phyloP scores from a whole-genome alignment of 2,329 filamentous ascomycete species.

The Fusarium pilosicola region DNA sequence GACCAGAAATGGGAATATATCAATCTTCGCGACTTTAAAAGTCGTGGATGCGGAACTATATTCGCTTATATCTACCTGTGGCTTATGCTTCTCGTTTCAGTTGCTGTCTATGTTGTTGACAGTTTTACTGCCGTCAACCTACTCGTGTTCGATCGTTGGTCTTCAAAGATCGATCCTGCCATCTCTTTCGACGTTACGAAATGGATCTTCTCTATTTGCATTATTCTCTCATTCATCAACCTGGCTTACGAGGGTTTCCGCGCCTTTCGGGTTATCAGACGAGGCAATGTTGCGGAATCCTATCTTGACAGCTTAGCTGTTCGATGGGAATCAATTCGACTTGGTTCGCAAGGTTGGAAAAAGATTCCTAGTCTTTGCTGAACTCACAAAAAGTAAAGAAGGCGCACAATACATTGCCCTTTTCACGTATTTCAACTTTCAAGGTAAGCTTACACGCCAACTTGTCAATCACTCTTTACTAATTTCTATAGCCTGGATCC shows the following conservation, averaged over 20 bases:
- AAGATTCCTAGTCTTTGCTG: slow-evolving; percentile 91
- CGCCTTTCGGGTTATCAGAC: slow-evolving; percentile 81
- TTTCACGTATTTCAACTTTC: slow-evolving; percentile 86
- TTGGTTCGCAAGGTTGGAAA: slow-evolving; percentile 82
- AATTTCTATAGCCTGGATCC: slow-evolving; percentile 75
- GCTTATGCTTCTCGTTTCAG: slow-evolving; percentile 79
- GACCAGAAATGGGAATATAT: slow-evolving; percentile 98
- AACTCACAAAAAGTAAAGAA: slow-evolving; percentile 90
- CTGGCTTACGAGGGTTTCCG: slow-evolving; percentile 82
- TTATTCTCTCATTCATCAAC: slow-evolving; percentile 89
- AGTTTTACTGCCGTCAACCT: slow-evolving; percentile 94
- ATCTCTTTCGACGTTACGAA: slow-evolving; percentile 83
- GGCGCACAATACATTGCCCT: slow-evolving; percentile 89
- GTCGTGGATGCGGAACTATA: slow-evolving; percentile 77
- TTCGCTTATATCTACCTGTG: slow-evolving; percentile 89
- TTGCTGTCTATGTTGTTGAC: slow-evolving; percentile 89
- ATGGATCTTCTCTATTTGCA: slow-evolving; percentile 95
- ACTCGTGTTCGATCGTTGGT: slow-evolving; percentile 89
- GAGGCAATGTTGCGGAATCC: slow-evolving; percentile 88
- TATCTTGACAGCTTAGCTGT: slow-evolving; percentile 91
- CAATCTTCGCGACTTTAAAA: slow-evolving; percentile 80
- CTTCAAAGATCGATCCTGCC: slow-evolving; percentile 80
- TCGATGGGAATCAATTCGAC: slow-evolving; percentile 82
- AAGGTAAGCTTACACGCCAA: slow-evolving; percentile 57
- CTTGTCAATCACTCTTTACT: background rate